A percentile compares a stretch with the other conserved stretches of the same genome.
Conservation (phyloP, 2,329 filamentous ascomycete genomes). For the Aspergillus felis region DNA sequence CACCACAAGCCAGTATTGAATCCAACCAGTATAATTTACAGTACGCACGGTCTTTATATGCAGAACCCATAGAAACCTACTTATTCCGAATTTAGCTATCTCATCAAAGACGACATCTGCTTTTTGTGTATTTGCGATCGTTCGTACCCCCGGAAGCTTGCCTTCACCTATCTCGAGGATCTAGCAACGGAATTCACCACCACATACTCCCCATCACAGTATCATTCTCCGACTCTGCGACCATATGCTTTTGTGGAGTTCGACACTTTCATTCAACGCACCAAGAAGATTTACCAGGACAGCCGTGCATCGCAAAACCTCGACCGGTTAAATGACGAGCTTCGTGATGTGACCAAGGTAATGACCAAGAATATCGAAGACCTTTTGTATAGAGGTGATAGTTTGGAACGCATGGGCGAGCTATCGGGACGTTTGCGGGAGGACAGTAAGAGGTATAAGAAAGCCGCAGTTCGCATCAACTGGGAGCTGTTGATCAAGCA, state of each 20-base stretch:
- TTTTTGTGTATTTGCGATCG: slow-evolving; percentile 92
- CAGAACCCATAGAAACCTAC: background rate
- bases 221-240: slow-evolving; percentile 69
- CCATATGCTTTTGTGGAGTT: slow-evolving; percentile 98
- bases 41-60: slow-evolving; percentile 48
- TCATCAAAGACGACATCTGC: slow-evolving; percentile 76
- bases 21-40: slow-evolving; percentile 78
- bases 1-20: slow-evolving; percentile 89
- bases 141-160: slow-evolving; percentile 94
- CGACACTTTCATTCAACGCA: slow-evolving; percentile 92
- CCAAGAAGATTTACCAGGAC: slow-evolving; percentile 91
- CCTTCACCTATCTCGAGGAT: slow-evolving; percentile 96
- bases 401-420: slow-evolving; percentile 94
- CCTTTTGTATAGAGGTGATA: slow-evolving; percentile 89
- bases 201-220: slow-evolving; percentile 70
- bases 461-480: slow-evolving; percentile 91
- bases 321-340: slow-evolving; percentile 92
- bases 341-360: slow-evolving; percentile 95
- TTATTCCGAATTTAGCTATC: slow-evolving; percentile 57
- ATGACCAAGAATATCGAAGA: slow-evolving; percentile 99
- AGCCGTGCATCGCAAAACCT: slow-evolving; percentile 86
- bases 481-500: slow-evolving; percentile 96
- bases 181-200: slow-evolving; percentile 85
- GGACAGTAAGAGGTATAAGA: slow-evolving; percentile 90
- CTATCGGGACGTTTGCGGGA: slow-evolving; percentile 82